These are phyloP conservation scores for Globisporangium polare DNA, from an alignment of 352 stramenopile species.

Conservation along the genomic window DNA sequence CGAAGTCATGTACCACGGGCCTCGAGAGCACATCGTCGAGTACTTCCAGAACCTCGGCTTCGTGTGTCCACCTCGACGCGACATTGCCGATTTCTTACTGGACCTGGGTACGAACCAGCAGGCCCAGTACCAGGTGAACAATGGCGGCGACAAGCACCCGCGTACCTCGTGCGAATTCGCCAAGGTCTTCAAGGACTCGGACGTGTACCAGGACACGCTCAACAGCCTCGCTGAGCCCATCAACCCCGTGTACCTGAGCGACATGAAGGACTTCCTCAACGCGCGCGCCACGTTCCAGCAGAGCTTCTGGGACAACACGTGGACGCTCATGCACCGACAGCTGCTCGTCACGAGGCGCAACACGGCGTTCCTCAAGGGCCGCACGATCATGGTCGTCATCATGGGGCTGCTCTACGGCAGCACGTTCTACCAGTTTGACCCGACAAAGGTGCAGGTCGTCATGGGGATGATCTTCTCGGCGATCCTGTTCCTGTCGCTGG, in stretches of 20 bases:
- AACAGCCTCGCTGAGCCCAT: slow-evolving; percentile 1
- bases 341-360: slow-evolving; percentile 22
- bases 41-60: slow-evolving; percentile 69
- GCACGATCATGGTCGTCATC: slow-evolving; percentile 23
- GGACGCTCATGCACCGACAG: slow-evolving; percentile 19
- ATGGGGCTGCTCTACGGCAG: slow-evolving; percentile 24
- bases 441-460: slow-evolving; percentile 21
- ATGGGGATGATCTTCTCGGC: slow-evolving; percentile 57
- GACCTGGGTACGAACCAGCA: slow-evolving; percentile 23
- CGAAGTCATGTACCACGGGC: slow-evolving; percentile 78
- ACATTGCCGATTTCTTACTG: slow-evolving; percentile 27
- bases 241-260: slow-evolving; percentile 1
- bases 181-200: slow-evolving; percentile 15
- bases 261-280: slow-evolving; percentile 8
- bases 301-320: slow-evolving; percentile 14
- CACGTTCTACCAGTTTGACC: slow-evolving; percentile 25
- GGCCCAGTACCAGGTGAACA: slow-evolving; percentile 15
- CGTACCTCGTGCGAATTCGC: slow-evolving; percentile 16
- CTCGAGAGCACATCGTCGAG: slow-evolving; percentile 39
- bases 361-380: slow-evolving; percentile 17
- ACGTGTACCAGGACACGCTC: slow-evolving; percentile 18
- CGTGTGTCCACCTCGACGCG: slow-evolving; percentile 22
- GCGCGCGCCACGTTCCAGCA: slow-evolving; percentile 15
- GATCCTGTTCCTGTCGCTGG: slow-evolving; percentile 60
- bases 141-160: not conserved